Conservation (phyloP, 306 rosid genomes). For the Vachellia pachyceras region DNA sequence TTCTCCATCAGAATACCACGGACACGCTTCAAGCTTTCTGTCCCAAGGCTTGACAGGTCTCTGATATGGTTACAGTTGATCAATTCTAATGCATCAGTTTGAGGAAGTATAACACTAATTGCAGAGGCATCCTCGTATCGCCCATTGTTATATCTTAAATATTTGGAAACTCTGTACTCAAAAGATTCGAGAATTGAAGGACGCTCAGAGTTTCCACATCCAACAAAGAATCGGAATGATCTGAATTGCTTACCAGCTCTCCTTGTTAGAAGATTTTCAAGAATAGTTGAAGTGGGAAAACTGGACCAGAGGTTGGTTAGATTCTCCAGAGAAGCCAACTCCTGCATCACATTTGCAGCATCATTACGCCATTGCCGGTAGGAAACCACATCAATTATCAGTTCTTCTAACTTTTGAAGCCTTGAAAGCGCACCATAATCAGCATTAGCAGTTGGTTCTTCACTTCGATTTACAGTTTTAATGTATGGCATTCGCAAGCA, state of each 20-base stretch:
- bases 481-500: slow-evolving; percentile 25
- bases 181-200: slow-evolving; percentile 36
- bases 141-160: slow-evolving; percentile 34
- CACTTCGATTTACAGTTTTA: neutral
- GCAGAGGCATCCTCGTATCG: neutral
- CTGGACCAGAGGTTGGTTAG: neutral
- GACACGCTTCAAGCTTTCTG: slow-evolving; percentile 5
- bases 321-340: neutral
- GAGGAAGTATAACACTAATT: slow-evolving; percentile 32
- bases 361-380: neutral
- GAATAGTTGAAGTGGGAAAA: slow-evolving; percentile 21
- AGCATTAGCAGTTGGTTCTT: neutral
- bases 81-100: slow-evolving; percentile 42
- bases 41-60: slow-evolving; percentile 26
- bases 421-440: neutral
- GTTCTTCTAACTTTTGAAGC: slow-evolving; percentile 32
- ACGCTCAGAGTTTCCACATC: slow-evolving; percentile 27
- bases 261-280: slow-evolving; percentile 29
- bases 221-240: slow-evolving; percentile 41
- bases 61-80: slow-evolving; percentile 20
- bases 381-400: slow-evolving; percentile 19
- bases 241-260: neutral
- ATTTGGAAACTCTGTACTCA: slow-evolving; percentile 33
- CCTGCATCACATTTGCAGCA: neutral
- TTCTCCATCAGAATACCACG: slow-evolving; percentile 36